Base-by-base conservation (phyloP, 1,139 yeast genomes). In the Yamadazyma kanchanaburiensis region DNA sequence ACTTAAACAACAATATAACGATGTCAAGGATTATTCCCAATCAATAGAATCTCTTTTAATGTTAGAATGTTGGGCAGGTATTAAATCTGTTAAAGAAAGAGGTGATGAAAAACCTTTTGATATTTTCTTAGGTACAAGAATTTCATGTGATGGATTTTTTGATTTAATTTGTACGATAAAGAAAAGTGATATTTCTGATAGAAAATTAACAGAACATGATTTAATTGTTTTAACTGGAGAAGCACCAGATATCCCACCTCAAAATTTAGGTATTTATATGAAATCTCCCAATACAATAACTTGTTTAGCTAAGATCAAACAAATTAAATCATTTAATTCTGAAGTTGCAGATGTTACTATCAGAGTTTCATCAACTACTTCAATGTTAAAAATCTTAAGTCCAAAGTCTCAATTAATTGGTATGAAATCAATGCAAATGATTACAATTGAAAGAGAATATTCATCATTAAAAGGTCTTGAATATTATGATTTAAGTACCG, bases 61-160 rank as follows among this genome's bases (percentile, higher is more conserved):
- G 58, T 60, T 89, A 26, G 98, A 94, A 60, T 85, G 95, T 41
- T 94, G 97, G 97, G 95, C 89, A 49, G 85, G 88, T 0, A 74
- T 94, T 21, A 81, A 78, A 40, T 70, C 86, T 3, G 77, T 91
- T 1, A 80, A 83, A 43, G 75, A 74, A 31, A 76, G 86, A 14
- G 70, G 71, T 2, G 76, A 74, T 17, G 80, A 77, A 37, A 57
- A 50, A 6, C 89, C 95, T 1, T 82, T 91, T 51, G 73, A 74
- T 24, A 49, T 89, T 6, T 61, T 74, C 5, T 62, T 88, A 22
- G 96, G 95, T 9, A 83, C 87, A 26, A 72, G 96, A 45, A 74
- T 87, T 3, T 78, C 86, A 2, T 83, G 86, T 15, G 95, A 89
- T 47, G 84, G 85, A 4, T 91, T 89, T 48, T 85, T 82, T 48